A percentile compares a stretch with the other conserved stretches of the same genome.
These are phyloP conservation scores for Fusarium mundagurra DNA, from an alignment of 2,329 filamentous ascomycete species.

Conservation along the genomic window DNA sequence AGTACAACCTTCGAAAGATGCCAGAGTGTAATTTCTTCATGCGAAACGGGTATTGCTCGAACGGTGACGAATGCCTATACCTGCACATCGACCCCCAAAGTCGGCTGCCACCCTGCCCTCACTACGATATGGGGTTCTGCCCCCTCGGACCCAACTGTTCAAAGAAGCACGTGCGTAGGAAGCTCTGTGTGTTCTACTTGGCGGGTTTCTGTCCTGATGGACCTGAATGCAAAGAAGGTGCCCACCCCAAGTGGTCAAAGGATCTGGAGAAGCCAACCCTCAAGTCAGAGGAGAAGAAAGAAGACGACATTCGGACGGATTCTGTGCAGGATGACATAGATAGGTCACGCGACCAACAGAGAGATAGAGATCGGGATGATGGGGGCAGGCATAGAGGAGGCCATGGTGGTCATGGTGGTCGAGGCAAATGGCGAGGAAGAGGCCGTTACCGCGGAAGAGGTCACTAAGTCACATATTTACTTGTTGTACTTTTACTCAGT, in stretches of 20 bases:
- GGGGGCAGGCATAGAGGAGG: conserved; percentile 47
- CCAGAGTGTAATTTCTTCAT: conserved; percentile 98
- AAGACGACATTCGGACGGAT: conserved; percentile 52
- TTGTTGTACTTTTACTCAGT: conserved; percentile 18
- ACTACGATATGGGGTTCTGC: conserved; percentile 96
- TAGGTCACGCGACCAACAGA: conserved; percentile 48
- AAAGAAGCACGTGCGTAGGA: conserved; percentile 87
- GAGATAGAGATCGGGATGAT: conserved; percentile 41
- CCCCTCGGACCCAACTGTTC: conserved; percentile 87
- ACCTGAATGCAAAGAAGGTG: conserved; percentile 77
- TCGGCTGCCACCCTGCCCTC: conserved; percentile 82
- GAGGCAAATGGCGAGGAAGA: conserved; percentile 52
- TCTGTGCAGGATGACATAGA: conserved; percentile 51
- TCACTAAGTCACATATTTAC: conserved; percentile 34
- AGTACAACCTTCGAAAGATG: conserved; percentile 98
- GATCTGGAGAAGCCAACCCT: conserved; percentile 80
- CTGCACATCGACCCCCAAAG: conserved; percentile 87
- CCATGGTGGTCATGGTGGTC: conserved; percentile 42
- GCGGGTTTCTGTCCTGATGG: conserved; percentile 94
- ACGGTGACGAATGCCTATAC: conserved; percentile 96
- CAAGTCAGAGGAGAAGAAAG: conserved; percentile 72
- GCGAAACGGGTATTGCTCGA: conserved; percentile 92
- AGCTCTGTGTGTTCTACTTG: conserved; percentile 84
- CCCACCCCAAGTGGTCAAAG: conserved; percentile 84
- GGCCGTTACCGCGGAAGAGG: conserved; percentile 51